Evolutionary conservation across 139 green algal species (phyloP).

Genomic region (Diplosphaera chodatii): DNA sequence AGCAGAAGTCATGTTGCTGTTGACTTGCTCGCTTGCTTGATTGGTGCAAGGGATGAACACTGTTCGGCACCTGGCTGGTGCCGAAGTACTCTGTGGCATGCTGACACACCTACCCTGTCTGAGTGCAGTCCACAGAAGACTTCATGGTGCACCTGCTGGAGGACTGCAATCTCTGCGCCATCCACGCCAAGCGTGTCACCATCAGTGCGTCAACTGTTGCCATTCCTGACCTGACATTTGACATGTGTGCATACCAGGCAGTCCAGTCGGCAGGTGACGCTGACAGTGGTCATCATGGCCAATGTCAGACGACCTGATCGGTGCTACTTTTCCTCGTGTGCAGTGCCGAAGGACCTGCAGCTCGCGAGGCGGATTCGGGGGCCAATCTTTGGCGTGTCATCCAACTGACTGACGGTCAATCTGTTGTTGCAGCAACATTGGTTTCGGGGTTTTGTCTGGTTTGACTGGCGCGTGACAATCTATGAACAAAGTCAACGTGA

Average conservation of each 20-base stretch:
- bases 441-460: background rate
- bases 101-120: too few relatives aligned
- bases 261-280: too few relatives aligned
- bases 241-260: too few relatives aligned
- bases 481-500: too few relatives aligned
- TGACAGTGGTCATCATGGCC: background rate
- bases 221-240: too few relatives aligned
- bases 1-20: too few relatives aligned
- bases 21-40: too few relatives aligned
- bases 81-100: too few relatives aligned
- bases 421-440: background rate
- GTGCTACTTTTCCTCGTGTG: background rate
- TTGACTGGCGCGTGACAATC: too few relatives aligned
- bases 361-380: constrained; percentile 81
- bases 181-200: constrained; percentile 90
- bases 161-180: constrained; percentile 91
- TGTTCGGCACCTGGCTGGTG: too few relatives aligned
- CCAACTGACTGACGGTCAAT: constrained; percentile 31
- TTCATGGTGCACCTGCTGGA: constrained; percentile 93
- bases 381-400: constrained; percentile 67
- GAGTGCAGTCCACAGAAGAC: constrained; percentile 78
- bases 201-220: constrained; percentile 80
- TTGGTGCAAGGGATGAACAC: too few relatives aligned
- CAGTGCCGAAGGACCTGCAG: constrained; percentile 93
- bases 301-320: too few relatives aligned